A percentile compares a stretch with the other conserved stretches of the same genome.
phyloP scores from a whole-genome alignment of 805 yeast genomes.

The Hermanozyma aechmeae region DNA sequence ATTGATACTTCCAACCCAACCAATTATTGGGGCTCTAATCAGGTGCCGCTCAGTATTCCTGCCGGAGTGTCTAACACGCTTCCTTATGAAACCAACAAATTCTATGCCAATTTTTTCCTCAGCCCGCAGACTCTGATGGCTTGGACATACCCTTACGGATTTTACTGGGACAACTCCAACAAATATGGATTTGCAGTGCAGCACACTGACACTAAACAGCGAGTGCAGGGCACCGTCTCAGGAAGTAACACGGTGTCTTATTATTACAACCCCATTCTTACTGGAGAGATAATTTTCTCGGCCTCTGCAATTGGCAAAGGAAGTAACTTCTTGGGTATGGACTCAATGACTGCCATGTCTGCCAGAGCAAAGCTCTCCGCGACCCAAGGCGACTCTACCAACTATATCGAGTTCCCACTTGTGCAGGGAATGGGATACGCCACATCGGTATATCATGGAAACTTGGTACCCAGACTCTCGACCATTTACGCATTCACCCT shows the following conservation, averaged over 20 bases:
- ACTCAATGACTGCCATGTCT: conserved; percentile 26
- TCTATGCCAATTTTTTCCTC: conserved; percentile 56
- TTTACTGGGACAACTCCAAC: conserved; percentile 42
- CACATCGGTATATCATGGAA: conserved; percentile 27
- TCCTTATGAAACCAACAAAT: conserved; percentile 65
- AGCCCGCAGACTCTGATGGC: conserved; percentile 44
- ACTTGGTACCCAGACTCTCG: not conserved
- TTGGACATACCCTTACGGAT: conserved; percentile 59
- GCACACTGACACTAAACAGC: conserved; percentile 41
- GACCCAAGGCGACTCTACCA: conserved; percentile 7
- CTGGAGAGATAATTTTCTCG: conserved; percentile 47
- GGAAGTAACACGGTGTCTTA: too few species aligned
- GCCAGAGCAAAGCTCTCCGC: conserved; percentile 11
- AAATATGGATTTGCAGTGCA: conserved; percentile 54
- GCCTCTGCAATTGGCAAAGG: conserved; percentile 36
- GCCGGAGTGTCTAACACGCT: conserved; percentile 11
- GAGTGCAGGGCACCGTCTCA: too few species aligned
- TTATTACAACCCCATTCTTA: conserved; percentile 47
- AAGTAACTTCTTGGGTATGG: too few species aligned
- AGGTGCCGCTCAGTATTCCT: not conserved
- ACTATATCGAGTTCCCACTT: conserved; percentile 21
- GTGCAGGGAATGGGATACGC: conserved; percentile 56
- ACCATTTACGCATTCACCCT: not conserved
- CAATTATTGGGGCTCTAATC: not conserved
- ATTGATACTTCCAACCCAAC: not conserved